Conservation (phyloP, 495 filamentous ascomycete species). For the Penicillium cataractarum region DNA sequence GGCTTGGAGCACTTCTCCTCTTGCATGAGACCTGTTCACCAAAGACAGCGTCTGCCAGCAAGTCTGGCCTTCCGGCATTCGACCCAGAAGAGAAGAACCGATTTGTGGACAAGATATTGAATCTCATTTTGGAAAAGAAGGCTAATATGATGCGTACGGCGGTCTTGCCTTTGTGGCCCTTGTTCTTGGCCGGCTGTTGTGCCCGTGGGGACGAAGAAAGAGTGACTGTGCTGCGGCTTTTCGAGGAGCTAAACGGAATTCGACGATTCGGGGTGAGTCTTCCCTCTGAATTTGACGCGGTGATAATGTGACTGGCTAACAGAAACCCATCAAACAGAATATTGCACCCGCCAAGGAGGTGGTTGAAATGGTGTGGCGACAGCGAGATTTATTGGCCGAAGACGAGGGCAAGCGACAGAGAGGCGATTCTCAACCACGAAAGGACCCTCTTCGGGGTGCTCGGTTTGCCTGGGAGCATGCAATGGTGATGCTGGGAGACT, state of each 20-base stretch:
- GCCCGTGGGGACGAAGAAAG: slow-evolving; percentile 25
- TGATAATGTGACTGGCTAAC: neutral
- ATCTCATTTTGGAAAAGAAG: slow-evolving; percentile 19
- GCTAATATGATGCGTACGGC: slow-evolving; percentile 28
- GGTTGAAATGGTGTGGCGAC: slow-evolving; percentile 30
- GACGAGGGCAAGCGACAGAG: slow-evolving; percentile 28
- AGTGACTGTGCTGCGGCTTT: slow-evolving; percentile 25
- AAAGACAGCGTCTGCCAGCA: neutral
- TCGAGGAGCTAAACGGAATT: slow-evolving; percentile 20
- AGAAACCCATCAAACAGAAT: slow-evolving; percentile 29
- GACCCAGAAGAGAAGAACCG: slow-evolving; percentile 12
- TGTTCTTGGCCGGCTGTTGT: slow-evolving; percentile 33
- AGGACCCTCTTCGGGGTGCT: slow-evolving; percentile 12
- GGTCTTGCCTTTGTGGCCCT: slow-evolving; percentile 29
- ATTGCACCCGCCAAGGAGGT: slow-evolving; percentile 38
- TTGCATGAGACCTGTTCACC: slow-evolving; percentile 27
- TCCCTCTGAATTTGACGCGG: slow-evolving; percentile 11
- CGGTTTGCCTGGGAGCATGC: slow-evolving; percentile 37
- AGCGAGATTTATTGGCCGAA: slow-evolving; percentile 24
- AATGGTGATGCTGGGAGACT: slow-evolving; percentile 34
- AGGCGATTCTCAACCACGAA: neutral
- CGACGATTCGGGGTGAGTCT: slow-evolving; percentile 19
- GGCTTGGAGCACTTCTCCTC: slow-evolving; percentile 28
- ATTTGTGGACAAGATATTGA: slow-evolving; percentile 20
- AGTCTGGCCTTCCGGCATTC: neutral